phyloP scores from a whole-genome alignment of 441 rosid species.

The Syzygium syzygioides region DNA sequence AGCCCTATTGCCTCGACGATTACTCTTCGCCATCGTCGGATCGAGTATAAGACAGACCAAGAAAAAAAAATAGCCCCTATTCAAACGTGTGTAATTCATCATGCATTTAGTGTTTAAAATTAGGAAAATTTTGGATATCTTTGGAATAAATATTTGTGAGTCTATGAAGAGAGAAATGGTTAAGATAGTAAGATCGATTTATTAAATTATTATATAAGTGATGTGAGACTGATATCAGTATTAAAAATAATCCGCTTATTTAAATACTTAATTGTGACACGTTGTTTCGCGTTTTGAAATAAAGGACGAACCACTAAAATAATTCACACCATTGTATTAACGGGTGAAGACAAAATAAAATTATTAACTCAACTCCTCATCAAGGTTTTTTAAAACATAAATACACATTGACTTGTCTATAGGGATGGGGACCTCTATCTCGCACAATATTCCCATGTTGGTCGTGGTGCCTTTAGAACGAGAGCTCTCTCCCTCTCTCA shows the following conservation, averaged over 20 bases:
- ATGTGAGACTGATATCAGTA: neutral
- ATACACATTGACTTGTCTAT: neutral
- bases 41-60: fast-evolving
- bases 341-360: neutral
- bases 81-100: neutral
- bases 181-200: neutral
- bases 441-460: neutral
- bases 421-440: too few species aligned
- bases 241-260: neutral
- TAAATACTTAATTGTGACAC: neutral
- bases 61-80: neutral
- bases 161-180: neutral
- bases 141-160: neutral
- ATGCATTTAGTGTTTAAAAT: neutral
- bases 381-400: neutral
- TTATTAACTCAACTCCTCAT: neutral
- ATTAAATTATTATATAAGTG: neutral
- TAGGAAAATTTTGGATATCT: neutral
- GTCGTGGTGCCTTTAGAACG: neutral
- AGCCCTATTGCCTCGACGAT: neutral
- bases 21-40: neutral
- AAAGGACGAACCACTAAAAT: neutral
- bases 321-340: neutral
- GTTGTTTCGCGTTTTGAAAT: neutral
- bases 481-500: neutral